phyloP scores from a whole-genome alignment of 225 moss, liverwort and hornwort species.

The Rhytidiadelphus loreus region DNA sequence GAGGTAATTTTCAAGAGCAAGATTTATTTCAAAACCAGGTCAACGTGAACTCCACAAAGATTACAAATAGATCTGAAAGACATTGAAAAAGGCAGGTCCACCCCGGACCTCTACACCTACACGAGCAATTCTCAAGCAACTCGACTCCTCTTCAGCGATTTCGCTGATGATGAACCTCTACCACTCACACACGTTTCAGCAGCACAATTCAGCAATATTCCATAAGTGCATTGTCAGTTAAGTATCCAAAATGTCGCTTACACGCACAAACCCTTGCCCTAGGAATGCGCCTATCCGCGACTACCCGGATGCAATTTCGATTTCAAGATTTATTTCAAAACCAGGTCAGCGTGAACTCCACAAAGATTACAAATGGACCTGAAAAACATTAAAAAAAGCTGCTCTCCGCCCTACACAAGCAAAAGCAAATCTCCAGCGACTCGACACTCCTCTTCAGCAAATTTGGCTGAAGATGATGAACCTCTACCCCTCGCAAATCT shows the following conservation, averaged over 20 bases:
- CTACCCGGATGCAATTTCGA: neutral
- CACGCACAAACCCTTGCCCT: neutral
- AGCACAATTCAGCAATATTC: neutral
- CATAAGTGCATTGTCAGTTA: neutral
- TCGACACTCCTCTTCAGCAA: neutral
- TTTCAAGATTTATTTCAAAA: conserved; percentile 12
- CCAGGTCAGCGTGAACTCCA: neutral
- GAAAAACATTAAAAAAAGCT: neutral
- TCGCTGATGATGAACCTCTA: neutral
- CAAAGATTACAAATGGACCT: conserved; percentile 1
- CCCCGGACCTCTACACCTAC: neutral
- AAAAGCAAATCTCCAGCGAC: neutral
- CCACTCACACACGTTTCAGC: conserved; percentile 2
- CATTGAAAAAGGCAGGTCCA: neutral
- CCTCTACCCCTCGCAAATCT: neutral
- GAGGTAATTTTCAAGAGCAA: neutral
- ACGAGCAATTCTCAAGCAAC: neutral
- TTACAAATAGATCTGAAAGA: neutral
- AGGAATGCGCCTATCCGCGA: neutral
- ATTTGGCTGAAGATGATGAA: conserved; percentile 4
- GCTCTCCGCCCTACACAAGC: neutral
- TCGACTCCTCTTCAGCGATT: neutral
- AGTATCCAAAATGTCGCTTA: neutral
- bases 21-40: conserved; percentile 5
- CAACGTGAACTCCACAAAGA: neutral